A percentile compares a stretch with the other conserved stretches of the same genome.
These are phyloP conservation scores for Coelastrella sp. DNA, from an alignment of 139 green algal genomes.

Conservation along the genomic window DNA sequence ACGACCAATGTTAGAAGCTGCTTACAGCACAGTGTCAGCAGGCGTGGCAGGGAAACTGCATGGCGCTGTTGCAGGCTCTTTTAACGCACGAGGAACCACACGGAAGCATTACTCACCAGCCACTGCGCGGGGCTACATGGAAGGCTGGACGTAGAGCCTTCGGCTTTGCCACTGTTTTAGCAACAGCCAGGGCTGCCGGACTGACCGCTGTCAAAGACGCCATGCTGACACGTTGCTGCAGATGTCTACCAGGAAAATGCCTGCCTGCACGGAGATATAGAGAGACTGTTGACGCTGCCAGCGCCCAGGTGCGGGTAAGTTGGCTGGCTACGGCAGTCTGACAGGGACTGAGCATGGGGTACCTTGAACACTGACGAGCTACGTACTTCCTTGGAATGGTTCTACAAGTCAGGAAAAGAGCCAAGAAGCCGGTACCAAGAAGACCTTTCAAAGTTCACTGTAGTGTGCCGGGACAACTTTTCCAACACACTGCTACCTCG, in stretches of 20 bases:
- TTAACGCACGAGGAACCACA: neutral
- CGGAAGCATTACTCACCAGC: neutral
- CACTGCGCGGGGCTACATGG: neutral
- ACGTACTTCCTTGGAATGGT: no score
- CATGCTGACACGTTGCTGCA: neutral
- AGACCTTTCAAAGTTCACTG: no score
- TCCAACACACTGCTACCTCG: no score
- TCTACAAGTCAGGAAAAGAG: no score
- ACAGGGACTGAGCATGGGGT: neutral
- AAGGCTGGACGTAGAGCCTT: slow-evolving; percentile 14
- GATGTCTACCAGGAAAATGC: neutral
- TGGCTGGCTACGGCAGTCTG: neutral
- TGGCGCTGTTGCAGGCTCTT: neutral
- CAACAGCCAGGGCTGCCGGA: neutral
- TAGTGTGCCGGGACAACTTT: no score
- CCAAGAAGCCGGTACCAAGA: no score
- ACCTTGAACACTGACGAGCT: no score
- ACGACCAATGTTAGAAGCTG: neutral
- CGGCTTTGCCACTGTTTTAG: neutral
- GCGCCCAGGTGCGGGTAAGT: neutral
- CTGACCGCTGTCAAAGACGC: neutral
- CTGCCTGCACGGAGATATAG: slow-evolving; percentile 4
- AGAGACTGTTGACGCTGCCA: neutral
- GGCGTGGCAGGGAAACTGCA: neutral
- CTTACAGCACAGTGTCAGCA: neutral